Evolutionary conservation across 106 monocot genomes (phyloP).

Genomic region (Triglochin maritima): DNA sequence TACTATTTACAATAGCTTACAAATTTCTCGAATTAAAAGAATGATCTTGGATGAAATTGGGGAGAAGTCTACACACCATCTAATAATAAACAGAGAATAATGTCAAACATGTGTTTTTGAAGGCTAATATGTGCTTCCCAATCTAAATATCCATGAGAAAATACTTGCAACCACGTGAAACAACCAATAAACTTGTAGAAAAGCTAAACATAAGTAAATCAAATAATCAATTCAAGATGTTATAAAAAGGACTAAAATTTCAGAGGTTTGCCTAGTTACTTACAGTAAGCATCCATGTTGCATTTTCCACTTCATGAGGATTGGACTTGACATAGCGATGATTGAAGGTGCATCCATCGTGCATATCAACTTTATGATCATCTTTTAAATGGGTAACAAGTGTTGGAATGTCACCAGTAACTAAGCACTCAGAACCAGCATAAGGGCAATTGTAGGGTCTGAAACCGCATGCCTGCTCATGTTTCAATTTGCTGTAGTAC

Average conservation of each 20-base stretch:
- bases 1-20: too few relatives aligned
- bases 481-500: conserved; percentile 11
- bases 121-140: too few relatives aligned
- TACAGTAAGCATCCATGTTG: conserved; percentile 12
- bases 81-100: too few relatives aligned
- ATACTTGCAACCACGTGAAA: not conserved
- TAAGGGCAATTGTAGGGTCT: conserved; percentile 13
- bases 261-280: not conserved
- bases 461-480: conserved; percentile 3
- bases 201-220: not conserved
- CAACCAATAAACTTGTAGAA: not conserved
- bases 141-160: too few relatives aligned
- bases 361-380: conserved; percentile 17
- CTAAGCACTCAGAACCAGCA: conserved; percentile 14
- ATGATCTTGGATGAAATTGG: too few relatives aligned
- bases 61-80: too few relatives aligned
- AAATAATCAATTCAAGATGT: not conserved
- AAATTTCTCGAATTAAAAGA: too few relatives aligned
- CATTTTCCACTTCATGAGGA: conserved; percentile 9
- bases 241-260: not conserved
- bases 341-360: conserved; percentile 14
- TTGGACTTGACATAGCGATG: conserved; percentile 17
- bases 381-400: conserved; percentile 10
- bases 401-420: conserved; percentile 8
- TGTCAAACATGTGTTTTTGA: too few relatives aligned